Evolutionary conservation across 495 filamentous ascomycete species (phyloP), one percentile per base, ranked within the genome.

Genomic region (Annulohypoxylon stygium): DNA sequence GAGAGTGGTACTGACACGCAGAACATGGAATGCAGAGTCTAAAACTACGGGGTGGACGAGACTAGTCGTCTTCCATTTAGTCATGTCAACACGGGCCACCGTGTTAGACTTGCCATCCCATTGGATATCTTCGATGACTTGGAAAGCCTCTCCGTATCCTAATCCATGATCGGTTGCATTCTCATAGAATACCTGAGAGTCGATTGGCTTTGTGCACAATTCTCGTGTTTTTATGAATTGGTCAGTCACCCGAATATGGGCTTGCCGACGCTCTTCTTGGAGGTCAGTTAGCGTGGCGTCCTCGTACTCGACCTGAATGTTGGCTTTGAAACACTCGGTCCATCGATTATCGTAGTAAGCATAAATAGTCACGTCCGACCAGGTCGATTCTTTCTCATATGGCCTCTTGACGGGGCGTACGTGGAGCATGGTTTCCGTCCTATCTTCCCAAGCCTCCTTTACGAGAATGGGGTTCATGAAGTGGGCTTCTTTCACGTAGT

Each of bases 31-130:
- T 5, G 74, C 75, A 6, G 73, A 73, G 71, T 85, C 83, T 1
- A 86, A 74, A 30, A 81, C 65, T 0, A 75, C 73, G 2, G 83
- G 83, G 43, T 85, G 83, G 36, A 85, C 77, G 50, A 80, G 67
- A 16, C 76, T 78, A 9, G 65, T 63, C 2, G 77, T 74, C 60
- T 76, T 65, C 59, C 75, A 65, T 18, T 71, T 62, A 26, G 72
- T 36, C 18, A 75, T 51, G 47, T 78, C 69, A 39, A 80, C 71
- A 25, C 70, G 61, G 34, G 67, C 78, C 11, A 77, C 61, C 0
- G 76, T 16, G 9, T 50, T 45, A 6, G 53, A n/a, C n/a, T 54
- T 70, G 14, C 68, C 69, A 26, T 80, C 76, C 75, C 76, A 80
- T 9, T 45, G 65, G 25, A 81, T 72, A 30, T 80, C 71, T 26